phyloP scores from a whole-genome alignment of 257 asterid species.

The Handroanthus guayacan region DNA sequence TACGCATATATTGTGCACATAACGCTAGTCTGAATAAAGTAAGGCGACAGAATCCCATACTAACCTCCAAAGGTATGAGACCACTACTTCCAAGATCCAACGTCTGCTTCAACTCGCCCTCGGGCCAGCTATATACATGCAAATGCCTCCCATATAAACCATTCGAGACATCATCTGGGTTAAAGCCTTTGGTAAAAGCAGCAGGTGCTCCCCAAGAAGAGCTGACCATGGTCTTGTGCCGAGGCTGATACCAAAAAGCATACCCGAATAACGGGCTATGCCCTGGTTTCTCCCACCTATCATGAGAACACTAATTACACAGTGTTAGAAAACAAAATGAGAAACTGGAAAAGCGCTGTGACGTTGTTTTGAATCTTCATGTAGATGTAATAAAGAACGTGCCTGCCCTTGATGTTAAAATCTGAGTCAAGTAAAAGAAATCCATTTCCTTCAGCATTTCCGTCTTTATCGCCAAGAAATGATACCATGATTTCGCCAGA shows the following conservation, averaged over 20 bases:
- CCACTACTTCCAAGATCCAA: slow-evolving; percentile 95
- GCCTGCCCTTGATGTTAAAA: slow-evolving; percentile 97
- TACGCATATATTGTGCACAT: too few relatives aligned
- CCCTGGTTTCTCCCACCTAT: slow-evolving; percentile 99
- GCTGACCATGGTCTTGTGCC: slow-evolving; percentile 97
- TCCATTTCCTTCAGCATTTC: slow-evolving; percentile 93
- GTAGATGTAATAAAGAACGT: slow-evolving; percentile 23
- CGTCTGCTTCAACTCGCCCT: slow-evolving; percentile 86
- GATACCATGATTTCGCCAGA: slow-evolving; percentile 98
- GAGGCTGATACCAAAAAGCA: slow-evolving; percentile 99
- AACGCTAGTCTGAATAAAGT: not conserved
- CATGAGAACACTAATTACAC: not conserved
- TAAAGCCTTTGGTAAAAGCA: slow-evolving; percentile 89
- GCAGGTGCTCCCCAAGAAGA: slow-evolving; percentile 96
- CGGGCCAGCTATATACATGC: slow-evolving; percentile 97
- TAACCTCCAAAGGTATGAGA: slow-evolving; percentile 91
- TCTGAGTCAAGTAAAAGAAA: slow-evolving; percentile 91
- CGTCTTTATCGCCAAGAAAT: slow-evolving; percentile 96
- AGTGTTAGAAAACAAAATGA: not conserved
- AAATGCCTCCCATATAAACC: slow-evolving; percentile 94
- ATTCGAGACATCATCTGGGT: slow-evolving; percentile 83
- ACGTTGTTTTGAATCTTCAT: not conserved
- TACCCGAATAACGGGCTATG: slow-evolving; percentile 90
- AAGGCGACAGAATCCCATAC: not conserved
- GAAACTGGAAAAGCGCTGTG: too few relatives aligned